These are phyloP conservation scores for Cercophora scortea DNA, from an alignment of 495 filamentous ascomycete genomes.

Conservation along the genomic window DNA sequence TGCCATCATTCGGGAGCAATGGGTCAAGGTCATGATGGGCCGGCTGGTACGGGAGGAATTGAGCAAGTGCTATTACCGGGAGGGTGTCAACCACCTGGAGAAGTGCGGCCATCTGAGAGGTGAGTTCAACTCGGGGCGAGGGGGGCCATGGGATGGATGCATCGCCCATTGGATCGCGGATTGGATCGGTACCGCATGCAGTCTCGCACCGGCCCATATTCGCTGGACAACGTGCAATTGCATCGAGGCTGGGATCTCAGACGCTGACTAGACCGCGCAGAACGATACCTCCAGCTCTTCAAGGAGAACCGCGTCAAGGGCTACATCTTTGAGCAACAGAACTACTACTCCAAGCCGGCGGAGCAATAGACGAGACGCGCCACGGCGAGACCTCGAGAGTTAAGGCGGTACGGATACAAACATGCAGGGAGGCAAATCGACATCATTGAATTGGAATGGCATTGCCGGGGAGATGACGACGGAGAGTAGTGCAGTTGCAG, in stretches of 20 bases:
- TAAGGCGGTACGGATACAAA: too few species aligned
- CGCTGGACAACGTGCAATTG: background rate
- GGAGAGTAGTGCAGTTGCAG: background rate
- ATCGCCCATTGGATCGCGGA: background rate
- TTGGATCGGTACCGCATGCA: background rate
- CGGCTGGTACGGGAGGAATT: slow-evolving; percentile 87
- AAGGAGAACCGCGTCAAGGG: slow-evolving; percentile 78
- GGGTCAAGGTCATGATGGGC: slow-evolving; percentile 97
- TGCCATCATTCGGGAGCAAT: slow-evolving; percentile 90
- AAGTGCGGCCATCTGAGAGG: slow-evolving; percentile 90
- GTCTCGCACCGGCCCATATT: background rate
- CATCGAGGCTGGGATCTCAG: background rate
- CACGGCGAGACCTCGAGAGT: too few species aligned
- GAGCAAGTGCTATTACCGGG: slow-evolving; percentile 87
- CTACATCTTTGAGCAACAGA: slow-evolving; percentile 88
- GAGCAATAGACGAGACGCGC: slow-evolving; percentile 2
- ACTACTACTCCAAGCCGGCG: slow-evolving; percentile 56
- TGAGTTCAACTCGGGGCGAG: slow-evolving; percentile 37
- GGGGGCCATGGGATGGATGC: background rate
- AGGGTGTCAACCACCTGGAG: slow-evolving; percentile 96
- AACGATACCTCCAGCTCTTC: slow-evolving; percentile 87
- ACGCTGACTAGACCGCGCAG: slow-evolving; percentile 35
- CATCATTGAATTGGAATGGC: background rate
- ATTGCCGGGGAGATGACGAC: background rate
- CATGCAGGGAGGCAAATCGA: background rate